phyloP scores from a whole-genome alignment of 371 early-diverging fungal genomes.

The Mortierella sp. region DNA sequence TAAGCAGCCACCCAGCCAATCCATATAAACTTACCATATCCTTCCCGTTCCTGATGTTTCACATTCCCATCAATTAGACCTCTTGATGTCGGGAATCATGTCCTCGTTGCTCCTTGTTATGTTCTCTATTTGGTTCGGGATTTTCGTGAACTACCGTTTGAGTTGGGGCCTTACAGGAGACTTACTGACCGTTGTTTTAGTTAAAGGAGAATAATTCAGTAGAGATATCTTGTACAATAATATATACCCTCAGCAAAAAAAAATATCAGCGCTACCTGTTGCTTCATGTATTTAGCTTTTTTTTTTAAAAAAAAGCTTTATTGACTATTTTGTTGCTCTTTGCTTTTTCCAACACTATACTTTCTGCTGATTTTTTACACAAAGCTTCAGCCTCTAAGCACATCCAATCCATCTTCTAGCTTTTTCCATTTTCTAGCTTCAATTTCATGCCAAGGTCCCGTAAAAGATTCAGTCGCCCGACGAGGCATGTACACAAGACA shows the following conservation, averaged over 20 bases:
- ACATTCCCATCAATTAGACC: conserved; percentile 54
- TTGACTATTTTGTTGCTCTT: no score
- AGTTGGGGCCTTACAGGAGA: conserved; percentile 67
- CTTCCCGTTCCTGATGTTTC: neutral
- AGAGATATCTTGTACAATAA: neutral
- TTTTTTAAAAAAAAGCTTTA: no score
- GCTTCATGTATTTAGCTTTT: no score
- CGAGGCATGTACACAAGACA: no score
- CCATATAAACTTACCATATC: no score
- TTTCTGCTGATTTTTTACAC: no score
- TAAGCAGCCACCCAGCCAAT: no score
- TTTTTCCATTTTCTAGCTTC: neutral
- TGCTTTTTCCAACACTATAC: no score
- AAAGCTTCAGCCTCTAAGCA: no score
- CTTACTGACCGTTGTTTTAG: conserved; percentile 68
- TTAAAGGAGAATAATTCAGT: conserved; percentile 58
- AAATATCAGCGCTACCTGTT: no score
- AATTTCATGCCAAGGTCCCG: neutral
- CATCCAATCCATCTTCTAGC: neutral
- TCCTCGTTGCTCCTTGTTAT: conserved; percentile 63
- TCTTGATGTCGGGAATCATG: conserved; percentile 63
- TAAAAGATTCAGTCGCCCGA: neutral
- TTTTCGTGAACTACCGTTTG: conserved; percentile 66
- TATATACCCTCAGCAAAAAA: no score
- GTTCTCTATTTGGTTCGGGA: conserved; percentile 67